phyloP scores from a whole-genome alignment of 371 early-diverging fungal species.

The Thermomucor indicae-seudaticae region DNA sequence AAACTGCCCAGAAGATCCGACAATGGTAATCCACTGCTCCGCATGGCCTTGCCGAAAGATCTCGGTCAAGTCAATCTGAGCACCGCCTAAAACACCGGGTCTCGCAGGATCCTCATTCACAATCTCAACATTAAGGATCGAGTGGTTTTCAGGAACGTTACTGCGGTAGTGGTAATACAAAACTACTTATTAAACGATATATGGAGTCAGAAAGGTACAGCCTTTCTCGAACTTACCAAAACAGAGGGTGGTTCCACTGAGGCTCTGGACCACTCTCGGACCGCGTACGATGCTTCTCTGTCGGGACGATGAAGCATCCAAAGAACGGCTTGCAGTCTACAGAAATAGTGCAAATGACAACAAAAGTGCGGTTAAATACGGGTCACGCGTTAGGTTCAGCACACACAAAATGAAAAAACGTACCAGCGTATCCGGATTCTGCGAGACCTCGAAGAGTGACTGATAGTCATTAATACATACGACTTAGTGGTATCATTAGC shows the following conservation, averaged over 20 bases:
- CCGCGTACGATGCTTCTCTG: slow-evolving; percentile 39
- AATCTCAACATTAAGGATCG: slow-evolving; percentile 22
- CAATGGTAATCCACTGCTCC: slow-evolving; percentile 31
- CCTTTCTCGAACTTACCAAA: slow-evolving; percentile 14
- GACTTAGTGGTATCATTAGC: not conserved
- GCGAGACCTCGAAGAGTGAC: slow-evolving; percentile 10
- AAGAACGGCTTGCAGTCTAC: slow-evolving; percentile 29
- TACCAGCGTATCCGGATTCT: slow-evolving; percentile 9
- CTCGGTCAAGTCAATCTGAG: slow-evolving; percentile 13
- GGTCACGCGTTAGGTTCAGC: too few species aligned
- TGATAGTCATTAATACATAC: not conserved
- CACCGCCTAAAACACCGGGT: slow-evolving; percentile 31
- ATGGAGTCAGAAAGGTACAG: not conserved
- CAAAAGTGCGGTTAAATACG: not conserved
- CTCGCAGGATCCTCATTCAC: slow-evolving; percentile 31
- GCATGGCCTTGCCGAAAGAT: slow-evolving; percentile 15
- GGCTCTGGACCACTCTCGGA: slow-evolving; percentile 32
- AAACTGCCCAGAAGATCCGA: slow-evolving; percentile 11
- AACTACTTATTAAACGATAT: not conserved
- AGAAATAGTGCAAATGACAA: not conserved
- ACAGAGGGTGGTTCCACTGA: slow-evolving; percentile 27
- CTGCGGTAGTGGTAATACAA: slow-evolving; percentile 16
- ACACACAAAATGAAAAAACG: not conserved
- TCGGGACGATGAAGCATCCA: slow-evolving; percentile 29
- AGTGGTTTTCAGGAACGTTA: slow-evolving; percentile 14